phyloP scores from a whole-genome alignment of 768 basidiomycete genomes.

The Hericium erinaceus region DNA sequence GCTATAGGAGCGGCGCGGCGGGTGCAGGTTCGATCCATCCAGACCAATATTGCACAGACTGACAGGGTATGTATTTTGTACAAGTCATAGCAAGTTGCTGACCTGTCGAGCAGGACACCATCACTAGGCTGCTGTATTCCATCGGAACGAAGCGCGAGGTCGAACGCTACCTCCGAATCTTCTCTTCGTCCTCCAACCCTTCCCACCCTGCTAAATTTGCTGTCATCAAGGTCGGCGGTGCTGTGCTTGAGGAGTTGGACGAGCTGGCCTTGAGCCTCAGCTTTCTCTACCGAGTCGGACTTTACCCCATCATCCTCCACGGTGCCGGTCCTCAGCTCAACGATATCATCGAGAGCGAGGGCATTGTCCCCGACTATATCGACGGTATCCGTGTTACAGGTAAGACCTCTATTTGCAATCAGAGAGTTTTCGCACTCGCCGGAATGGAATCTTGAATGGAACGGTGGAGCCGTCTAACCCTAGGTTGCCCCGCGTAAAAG shows the following conservation, averaged over 20 bases:
- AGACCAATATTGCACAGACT: slow-evolving; percentile 55
- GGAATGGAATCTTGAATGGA: too few species aligned
- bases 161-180: slow-evolving; percentile 96
- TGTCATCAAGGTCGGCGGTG: slow-evolving; percentile 97
- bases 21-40: slow-evolving; percentile 31
- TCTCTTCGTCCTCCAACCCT: slow-evolving; percentile 86
- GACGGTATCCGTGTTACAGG: slow-evolving; percentile 97
- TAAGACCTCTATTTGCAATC: slow-evolving; percentile 24
- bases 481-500: too few species aligned
- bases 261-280: slow-evolving; percentile 92
- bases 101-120: slow-evolving; percentile 68
- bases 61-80: slow-evolving; percentile 46
- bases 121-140: slow-evolving; percentile 92
- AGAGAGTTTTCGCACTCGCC: too few species aligned
- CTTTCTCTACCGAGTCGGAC: slow-evolving; percentile 92
- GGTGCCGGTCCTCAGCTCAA: slow-evolving; percentile 95
- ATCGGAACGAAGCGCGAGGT: slow-evolving; percentile 97
- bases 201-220: slow-evolving; percentile 91
- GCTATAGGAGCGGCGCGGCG: slow-evolving; percentile 22
- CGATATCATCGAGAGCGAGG: slow-evolving; percentile 85
- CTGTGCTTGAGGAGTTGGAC: slow-evolving; percentile 84
- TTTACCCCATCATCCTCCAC: slow-evolving; percentile 97
- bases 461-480: too few species aligned
- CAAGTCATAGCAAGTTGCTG: neutral
- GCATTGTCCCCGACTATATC: slow-evolving; percentile 92